Base-by-base conservation (phyloP, 2,329 filamentous ascomycete genomes). In the Ceratocystiopsis sp. region DNA sequence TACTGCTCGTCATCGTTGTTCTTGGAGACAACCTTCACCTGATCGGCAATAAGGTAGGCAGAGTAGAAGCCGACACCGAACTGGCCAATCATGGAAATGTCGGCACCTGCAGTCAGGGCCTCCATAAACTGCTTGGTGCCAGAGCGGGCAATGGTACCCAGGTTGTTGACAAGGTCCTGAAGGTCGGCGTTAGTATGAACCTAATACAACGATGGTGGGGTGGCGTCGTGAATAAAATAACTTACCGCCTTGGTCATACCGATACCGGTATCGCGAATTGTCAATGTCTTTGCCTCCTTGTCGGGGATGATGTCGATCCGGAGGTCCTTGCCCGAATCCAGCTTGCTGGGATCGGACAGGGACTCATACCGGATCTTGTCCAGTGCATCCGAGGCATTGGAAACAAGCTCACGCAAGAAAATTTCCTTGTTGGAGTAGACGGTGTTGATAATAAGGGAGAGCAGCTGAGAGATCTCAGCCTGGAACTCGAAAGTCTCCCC, bases 51-150 rank as follows among this genome's bases (percentile, higher is more conserved):
- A 48, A 98, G 86, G 78, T 98, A 98, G 61, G 91, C 91, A 50
- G 91, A 96, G 80, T 98, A 98, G 84, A 98, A 98, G 82, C 91
- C 91, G 59, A 98, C 91, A 93, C 91, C 91, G 66, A 98, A 98
- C 73, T 98, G 91, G 61, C 91, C 91, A 65, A 98, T 98, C 91
- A 98, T 96, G 69, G 91, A 96, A 55, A 98, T 91, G 68, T 98
- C 91, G 63, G 91, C 91, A 73, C 91, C 91, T 53, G 91, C 91
- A 56, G 86, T 89, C 56, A 98, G 78, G 51, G 91, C 91, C 77
- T 98, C 91, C 91, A 98, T 98, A 71, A 98, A 98, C 73, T 96
- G 91, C 80, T 98, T 98, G 67, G 91, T 98, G 54, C 91, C 91
- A 50, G 91, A 98, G 63, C 91, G 86, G 63, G 91, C 91, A 66